Evolutionary conservation across 2,329 filamentous ascomycete genomes (phyloP).

Genomic region (Cladorrhinum sp.): DNA sequence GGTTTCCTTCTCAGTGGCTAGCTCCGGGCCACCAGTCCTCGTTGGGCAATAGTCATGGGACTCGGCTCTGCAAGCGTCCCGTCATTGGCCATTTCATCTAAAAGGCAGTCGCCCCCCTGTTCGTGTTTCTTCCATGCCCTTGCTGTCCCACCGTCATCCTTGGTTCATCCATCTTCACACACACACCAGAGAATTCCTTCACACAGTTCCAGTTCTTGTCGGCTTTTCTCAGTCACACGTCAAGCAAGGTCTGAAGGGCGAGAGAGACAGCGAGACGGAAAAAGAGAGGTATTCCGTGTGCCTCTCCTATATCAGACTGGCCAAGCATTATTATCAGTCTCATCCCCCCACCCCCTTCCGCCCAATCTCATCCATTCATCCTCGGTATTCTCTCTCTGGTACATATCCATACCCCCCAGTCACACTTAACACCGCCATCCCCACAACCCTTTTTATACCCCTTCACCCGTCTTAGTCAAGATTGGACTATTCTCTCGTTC

Average conservation of each 20-base stretch:
- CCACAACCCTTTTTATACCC: slow-evolving; percentile 16
- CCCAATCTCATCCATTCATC: slow-evolving; percentile 29
- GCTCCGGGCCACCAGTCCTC: slow-evolving; percentile 45
- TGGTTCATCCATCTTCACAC: slow-evolving; percentile 29
- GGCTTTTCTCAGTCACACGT: slow-evolving; percentile 2
- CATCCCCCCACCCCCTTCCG: slow-evolving; percentile 23
- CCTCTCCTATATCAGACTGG: slow-evolving; percentile 30
- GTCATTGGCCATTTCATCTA: slow-evolving; percentile 54
- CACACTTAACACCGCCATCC: slow-evolving; percentile 30
- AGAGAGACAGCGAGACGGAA: not conserved
- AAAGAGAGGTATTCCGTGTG: slow-evolving; percentile 1
- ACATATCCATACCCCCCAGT: slow-evolving; percentile 28
- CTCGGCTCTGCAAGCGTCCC: slow-evolving; percentile 36
- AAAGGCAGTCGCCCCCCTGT: slow-evolving; percentile 41
- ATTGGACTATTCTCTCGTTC: slow-evolving; percentile 14
- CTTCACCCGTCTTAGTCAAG: slow-evolving; percentile 9
- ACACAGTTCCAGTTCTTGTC: slow-evolving; percentile 14
- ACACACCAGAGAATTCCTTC: slow-evolving; percentile 26
- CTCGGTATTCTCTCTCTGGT: slow-evolving; percentile 26
- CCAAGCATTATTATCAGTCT: slow-evolving; percentile 29
- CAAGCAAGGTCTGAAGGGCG: not conserved
- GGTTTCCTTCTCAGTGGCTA: slow-evolving; percentile 33
- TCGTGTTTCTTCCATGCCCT: slow-evolving; percentile 49
- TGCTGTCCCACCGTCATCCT: slow-evolving; percentile 40
- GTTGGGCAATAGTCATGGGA: slow-evolving; percentile 48